Base-by-base conservation (phyloP, 2,329 filamentous ascomycete genomes). In the Corynespora cassiicola region DNA sequence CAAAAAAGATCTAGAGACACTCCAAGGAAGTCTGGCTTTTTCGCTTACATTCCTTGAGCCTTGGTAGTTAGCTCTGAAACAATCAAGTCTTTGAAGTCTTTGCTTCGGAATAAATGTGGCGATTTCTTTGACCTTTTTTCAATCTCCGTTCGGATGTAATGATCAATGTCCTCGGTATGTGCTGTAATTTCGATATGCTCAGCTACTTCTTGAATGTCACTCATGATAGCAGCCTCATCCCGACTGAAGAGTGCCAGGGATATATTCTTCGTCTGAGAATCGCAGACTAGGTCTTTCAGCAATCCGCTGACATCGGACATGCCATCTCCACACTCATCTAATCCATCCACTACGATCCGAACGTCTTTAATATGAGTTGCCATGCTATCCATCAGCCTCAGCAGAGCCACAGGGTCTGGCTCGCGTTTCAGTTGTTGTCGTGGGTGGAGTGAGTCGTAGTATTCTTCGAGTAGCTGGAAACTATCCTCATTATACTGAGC, bases 301-400 rank as follows among this genome's bases (percentile, higher is more conserved):
- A 46, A 16, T 24, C 52, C 29, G 2, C 37, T 27, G 3, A 54
- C 43, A 2, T 31, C 31, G 5, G 15, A 31, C 4, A 37, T 33
- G 24, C 49, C 27, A 7, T 38, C 18, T 5, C 33, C 38, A 34
- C 54, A 52, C 27, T 65, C 59, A 35, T 65, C 60, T 3, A 64
- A 24, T 5, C 45, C 58, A 43, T 65, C 61, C 1, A 65, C 48
- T 16, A 64, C 15, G 3, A 65, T 51, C 15, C 42, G 34, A 6
- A 46, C 41, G 14, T 40, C 37, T 1, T 53, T 31, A 19, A 55
- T 55, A 7, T 2, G 15, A 2, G 5, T 12, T 6, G 39, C 28
- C 43, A 54, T 58, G 2, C 45, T 20, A 14, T 34, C 8, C 12
- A 54, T 33, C 3, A 50, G 12, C 7, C 35, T 28, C 6, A 31